Evolutionary conservation across 2,329 filamentous ascomycete genomes (phyloP).

Genomic region (Teratosphaeria zuluensis): DNA sequence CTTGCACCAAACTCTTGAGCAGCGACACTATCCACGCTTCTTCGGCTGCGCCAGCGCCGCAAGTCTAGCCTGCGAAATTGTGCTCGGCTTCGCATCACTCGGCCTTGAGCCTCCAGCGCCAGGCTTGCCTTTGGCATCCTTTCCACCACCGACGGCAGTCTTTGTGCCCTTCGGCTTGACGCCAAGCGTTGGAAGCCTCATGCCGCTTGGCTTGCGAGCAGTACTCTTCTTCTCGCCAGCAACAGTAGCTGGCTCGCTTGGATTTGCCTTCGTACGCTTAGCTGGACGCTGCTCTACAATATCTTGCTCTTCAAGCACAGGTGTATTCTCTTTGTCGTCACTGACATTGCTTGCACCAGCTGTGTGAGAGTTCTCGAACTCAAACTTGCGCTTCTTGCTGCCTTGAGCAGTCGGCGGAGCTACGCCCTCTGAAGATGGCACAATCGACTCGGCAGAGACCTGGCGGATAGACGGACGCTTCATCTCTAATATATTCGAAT

Average conservation of each 20-base stretch:
- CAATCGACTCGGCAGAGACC: constrained; percentile 29
- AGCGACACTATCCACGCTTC: constrained; percentile 8
- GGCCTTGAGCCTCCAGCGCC: neutral
- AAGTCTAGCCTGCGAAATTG: constrained; percentile 22
- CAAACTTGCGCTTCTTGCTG: constrained; percentile 37
- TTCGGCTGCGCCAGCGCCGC: constrained; percentile 25
- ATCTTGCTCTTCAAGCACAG: constrained; percentile 11
- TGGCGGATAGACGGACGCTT: constrained; percentile 33
- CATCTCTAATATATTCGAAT: constrained; percentile 6
- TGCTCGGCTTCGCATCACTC: constrained; percentile 10
- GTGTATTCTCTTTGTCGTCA: neutral
- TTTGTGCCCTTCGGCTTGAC: constrained; percentile 24
- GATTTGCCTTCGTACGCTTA: constrained; percentile 19
- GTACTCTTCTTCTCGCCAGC: constrained; percentile 1
- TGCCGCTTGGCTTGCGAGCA: constrained; percentile 6
- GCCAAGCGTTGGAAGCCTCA: constrained; percentile 20
- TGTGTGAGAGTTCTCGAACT: constrained; percentile 23
- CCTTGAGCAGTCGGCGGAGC: constrained; percentile 11
- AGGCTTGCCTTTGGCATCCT: constrained; percentile 11
- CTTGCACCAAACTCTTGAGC: neutral
- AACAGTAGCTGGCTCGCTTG: neutral
- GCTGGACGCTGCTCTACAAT: constrained; percentile 2
- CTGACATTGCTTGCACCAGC: neutral
- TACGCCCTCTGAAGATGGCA: neutral
- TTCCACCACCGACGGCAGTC: constrained; percentile 3